A percentile compares a stretch with the other conserved stretches of the same genome.
Evolutionary conservation across 148 eudicot genomes (phyloP).

Genomic region (Nepenthes mirabilis): DNA sequence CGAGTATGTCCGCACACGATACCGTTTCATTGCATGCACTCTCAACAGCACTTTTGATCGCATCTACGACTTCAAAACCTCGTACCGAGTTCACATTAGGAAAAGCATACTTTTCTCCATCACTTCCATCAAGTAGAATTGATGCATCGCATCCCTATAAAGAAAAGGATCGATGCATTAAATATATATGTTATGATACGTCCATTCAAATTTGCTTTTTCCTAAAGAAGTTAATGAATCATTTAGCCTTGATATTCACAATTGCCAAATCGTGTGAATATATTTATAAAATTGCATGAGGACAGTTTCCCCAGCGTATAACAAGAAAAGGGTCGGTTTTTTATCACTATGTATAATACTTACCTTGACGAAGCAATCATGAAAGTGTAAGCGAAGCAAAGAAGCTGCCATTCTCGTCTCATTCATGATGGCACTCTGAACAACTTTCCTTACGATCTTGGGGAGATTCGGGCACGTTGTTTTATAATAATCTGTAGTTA

Average conservation of each 20-base stretch:
- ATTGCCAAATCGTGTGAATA: not conserved
- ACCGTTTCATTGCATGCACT: constrained; percentile 53
- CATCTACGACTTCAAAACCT: constrained; percentile 66
- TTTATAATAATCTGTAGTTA: constrained; percentile 45
- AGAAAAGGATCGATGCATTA: not conserved
- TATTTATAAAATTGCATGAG: no score
- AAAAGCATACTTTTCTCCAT: constrained; percentile 50
- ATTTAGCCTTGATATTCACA: not conserved
- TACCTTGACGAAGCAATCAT: constrained; percentile 84
- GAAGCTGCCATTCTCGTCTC: constrained; percentile 87
- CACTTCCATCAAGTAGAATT: constrained; percentile 52
- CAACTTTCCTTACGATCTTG: constrained; percentile 39
- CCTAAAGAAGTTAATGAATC: not conserved
- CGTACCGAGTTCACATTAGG: constrained; percentile 58
- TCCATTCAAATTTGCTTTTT: not conserved
- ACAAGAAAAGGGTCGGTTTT: no score
- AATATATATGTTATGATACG: not conserved
- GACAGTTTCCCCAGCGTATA: no score
- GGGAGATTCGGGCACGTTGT: constrained; percentile 46
- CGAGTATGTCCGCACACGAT: constrained; percentile 63
- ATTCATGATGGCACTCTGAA: constrained; percentile 37
- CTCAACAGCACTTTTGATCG: constrained; percentile 61
- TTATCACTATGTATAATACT: constrained; percentile 12
- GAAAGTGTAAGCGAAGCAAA: constrained; percentile 70
- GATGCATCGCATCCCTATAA: constrained; percentile 81